A percentile compares a stretch with the other conserved stretches of the same genome.
phyloP scores from a whole-genome alignment of 306 rosid species.

The Prunus kanzakura region DNA sequence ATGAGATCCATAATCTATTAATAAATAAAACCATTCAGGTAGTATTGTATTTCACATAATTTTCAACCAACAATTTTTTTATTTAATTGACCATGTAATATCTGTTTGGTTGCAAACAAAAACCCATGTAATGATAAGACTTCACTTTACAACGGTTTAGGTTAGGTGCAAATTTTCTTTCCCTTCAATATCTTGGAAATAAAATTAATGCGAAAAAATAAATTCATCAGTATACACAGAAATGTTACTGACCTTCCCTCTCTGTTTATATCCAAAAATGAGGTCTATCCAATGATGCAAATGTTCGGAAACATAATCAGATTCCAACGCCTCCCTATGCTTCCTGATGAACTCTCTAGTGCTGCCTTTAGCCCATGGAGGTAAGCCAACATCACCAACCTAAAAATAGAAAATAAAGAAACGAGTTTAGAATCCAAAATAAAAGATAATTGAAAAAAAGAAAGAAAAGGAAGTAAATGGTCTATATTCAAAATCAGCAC shows the following conservation, averaged over 20 bases:
- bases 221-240: neutral
- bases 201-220: too few relatives aligned
- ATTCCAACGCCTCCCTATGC: conserved; percentile 99
- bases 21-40: neutral
- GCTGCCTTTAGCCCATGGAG: conserved; percentile 98
- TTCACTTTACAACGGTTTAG: neutral
- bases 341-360: conserved; percentile 85
- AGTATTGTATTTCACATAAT: neutral
- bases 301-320: conserved; percentile 85
- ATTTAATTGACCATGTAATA: neutral
- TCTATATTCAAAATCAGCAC: neutral
- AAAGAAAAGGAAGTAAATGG: neutral
- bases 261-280: conserved; percentile 92
- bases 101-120: neutral
- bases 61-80: neutral
- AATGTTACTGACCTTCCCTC: conserved; percentile 90
- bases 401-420: conserved; percentile 28
- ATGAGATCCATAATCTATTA: neutral
- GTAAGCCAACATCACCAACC: conserved; percentile 92
- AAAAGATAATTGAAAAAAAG: neutral
- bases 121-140: neutral
- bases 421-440: conserved; percentile 4
- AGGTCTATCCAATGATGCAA: conserved; percentile 99
- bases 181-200: neutral
- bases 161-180: neutral